A percentile compares a stretch with the other conserved stretches of the same genome.
phyloP scores from a whole-genome alignment of 2,329 filamentous ascomycete genomes.

The Fusarium incarnatum region DNA sequence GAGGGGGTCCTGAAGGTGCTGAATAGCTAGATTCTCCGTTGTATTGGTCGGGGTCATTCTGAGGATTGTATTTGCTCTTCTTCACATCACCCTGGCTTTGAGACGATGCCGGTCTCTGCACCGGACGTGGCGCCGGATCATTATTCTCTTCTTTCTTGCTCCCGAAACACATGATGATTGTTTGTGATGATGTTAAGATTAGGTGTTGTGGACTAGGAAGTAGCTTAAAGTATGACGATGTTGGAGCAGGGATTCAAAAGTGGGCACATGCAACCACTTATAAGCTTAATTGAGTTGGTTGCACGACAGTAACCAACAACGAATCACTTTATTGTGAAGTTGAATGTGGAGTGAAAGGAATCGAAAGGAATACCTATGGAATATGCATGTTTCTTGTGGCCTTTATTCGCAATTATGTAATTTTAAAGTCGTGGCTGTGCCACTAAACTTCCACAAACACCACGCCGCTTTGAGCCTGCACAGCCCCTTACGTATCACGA shows the following conservation, averaged over 20 bases:
- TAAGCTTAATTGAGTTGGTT: conserved; percentile 21
- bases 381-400: not conserved
- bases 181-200: conserved; percentile 1
- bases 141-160: conserved; percentile 55
- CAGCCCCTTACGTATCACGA: conserved; percentile 20
- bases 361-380: not conserved
- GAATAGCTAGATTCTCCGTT: conserved; percentile 35
- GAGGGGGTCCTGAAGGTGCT: conserved; percentile 38
- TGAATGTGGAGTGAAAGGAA: not conserved
- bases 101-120: conserved; percentile 44
- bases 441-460: conserved; percentile 16
- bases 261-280: conserved; percentile 32
- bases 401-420: conserved; percentile 14
- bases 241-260: conserved; percentile 25
- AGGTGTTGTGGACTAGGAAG: not conserved
- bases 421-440: conserved; percentile 34
- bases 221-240: conserved; percentile 18
- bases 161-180: conserved; percentile 62
- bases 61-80: conserved; percentile 44
- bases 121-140: conserved; percentile 56
- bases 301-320: conserved; percentile 5
- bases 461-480: conserved; percentile 34
- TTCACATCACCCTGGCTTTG: conserved; percentile 47
- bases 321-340: not conserved
- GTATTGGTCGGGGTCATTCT: conserved; percentile 38